Percentiles rank a stretch among this genome's conserved stretches.
phyloP scores from a whole-genome alignment of 2,329 filamentous ascomycete species.

The Trichoderma sp. region DNA sequence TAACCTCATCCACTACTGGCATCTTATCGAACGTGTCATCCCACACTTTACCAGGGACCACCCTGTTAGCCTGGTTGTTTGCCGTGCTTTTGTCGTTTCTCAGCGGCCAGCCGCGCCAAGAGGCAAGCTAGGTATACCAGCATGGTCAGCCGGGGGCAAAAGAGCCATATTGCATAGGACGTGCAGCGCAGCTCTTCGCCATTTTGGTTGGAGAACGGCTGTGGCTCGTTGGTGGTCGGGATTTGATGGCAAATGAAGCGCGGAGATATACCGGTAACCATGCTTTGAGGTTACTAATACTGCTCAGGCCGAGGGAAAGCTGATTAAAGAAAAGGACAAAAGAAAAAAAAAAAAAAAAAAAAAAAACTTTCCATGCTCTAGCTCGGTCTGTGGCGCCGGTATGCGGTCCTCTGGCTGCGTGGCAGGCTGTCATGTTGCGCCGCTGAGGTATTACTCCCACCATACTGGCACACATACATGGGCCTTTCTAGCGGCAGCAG shows the following conservation, averaged over 20 bases:
- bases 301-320: neutral
- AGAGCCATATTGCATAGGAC: neutral
- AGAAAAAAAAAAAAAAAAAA: neutral
- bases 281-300: neutral
- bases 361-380: neutral
- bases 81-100: slow-evolving; percentile 3
- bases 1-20: slow-evolving; percentile 15
- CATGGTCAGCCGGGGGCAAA: slow-evolving; percentile 19
- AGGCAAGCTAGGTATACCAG: neutral
- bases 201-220: neutral
- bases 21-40: slow-evolving; percentile 17
- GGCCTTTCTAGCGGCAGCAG: slow-evolving; percentile 1
- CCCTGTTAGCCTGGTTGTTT: slow-evolving; percentile 14
- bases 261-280: slow-evolving; percentile 12
- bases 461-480: neutral
- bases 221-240: slow-evolving; percentile 2
- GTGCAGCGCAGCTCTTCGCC: slow-evolving; percentile 2
- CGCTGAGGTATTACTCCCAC: neutral
- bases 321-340: neutral
- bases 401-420: slow-evolving; percentile 17
- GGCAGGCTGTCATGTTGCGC: slow-evolving; percentile 22
- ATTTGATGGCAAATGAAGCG: slow-evolving; percentile 6
- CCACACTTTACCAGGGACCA: slow-evolving; percentile 1
- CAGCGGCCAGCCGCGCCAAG: slow-evolving; percentile 10
- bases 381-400: slow-evolving; percentile 7